Conservation (phyloP, 2,329 filamentous ascomycete genomes). For the Phoma sp. region DNA sequence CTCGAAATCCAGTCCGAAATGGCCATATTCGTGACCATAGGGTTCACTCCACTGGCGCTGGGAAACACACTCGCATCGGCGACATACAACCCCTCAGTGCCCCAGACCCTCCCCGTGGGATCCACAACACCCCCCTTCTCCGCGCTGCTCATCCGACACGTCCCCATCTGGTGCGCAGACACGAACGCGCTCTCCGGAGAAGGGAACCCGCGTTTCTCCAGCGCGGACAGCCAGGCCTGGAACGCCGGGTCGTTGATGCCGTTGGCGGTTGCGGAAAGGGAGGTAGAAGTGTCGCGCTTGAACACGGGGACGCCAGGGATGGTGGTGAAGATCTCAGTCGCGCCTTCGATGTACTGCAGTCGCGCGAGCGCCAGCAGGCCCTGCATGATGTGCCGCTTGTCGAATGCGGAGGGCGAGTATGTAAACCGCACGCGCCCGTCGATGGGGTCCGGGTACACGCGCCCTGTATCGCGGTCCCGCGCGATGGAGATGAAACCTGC, state of each 20-base stretch:
- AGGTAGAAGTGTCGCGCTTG: slow-evolving; percentile 52
- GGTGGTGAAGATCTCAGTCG: slow-evolving; percentile 75
- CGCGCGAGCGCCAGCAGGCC: slow-evolving; percentile 75
- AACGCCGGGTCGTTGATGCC: slow-evolving; percentile 67
- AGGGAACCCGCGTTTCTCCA: slow-evolving; percentile 58
- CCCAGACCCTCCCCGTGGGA: slow-evolving; percentile 63
- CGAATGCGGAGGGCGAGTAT: slow-evolving; percentile 74
- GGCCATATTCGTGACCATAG: slow-evolving; percentile 77
- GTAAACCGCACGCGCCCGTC: slow-evolving; percentile 70
- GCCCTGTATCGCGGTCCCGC: slow-evolving; percentile 77
- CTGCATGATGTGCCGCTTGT: slow-evolving; percentile 73
- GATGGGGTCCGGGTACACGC: slow-evolving; percentile 72
- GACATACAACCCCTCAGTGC: slow-evolving; percentile 68
- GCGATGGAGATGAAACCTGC: slow-evolving; percentile 74
- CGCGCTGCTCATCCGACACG: slow-evolving; percentile 70
- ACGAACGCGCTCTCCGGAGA: slow-evolving; percentile 61
- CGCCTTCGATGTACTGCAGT: slow-evolving; percentile 78
- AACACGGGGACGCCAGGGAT: slow-evolving; percentile 71
- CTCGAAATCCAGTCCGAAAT: slow-evolving; percentile 47
- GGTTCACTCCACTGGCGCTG: slow-evolving; percentile 78
- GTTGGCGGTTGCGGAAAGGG: slow-evolving; percentile 20
- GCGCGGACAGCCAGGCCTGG: slow-evolving; percentile 63
- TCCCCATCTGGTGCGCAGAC: slow-evolving; percentile 84
- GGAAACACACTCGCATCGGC: slow-evolving; percentile 79
- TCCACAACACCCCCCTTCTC: slow-evolving; percentile 53